Evolutionary conservation across 176 grass and related monocot genomes (phyloP), one percentile per base, ranked within the genome.

Genomic region (Carex parvula): DNA sequence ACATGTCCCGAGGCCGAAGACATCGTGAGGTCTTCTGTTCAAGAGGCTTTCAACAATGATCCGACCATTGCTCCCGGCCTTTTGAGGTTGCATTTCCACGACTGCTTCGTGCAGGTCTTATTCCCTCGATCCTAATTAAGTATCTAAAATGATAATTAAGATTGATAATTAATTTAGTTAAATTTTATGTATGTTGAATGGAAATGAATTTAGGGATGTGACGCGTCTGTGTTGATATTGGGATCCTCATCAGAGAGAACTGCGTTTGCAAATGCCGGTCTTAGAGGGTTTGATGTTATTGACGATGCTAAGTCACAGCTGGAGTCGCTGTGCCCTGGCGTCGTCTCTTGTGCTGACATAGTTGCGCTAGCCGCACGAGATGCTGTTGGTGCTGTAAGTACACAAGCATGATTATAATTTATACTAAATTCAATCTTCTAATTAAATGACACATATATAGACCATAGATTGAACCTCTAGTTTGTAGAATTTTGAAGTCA

Each of bases 51-150:
- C 84, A 86, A 89, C 56, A 77, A 55, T 1, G 89, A 92, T 63
- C 69, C 87, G 56, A 92, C 92, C 63, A 53, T 92, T 18, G 92
- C 94, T 7, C 88, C 94, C 1, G 87, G 83, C 77, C 65, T 97
- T 84, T 89, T 97, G 79, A 88, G 94, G 81, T 88, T 97, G 7
- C 94, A 97, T 69, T 97, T 97, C 68, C 94, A 97, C 11, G 92
- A 97, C 79, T 97, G 94, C 35, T 97, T 97, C 44, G 90, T 97
- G 81, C 94, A 92, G 81, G 94, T 94, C 21, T 52, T 61, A 60
- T 20, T 30, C 13, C 4, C 3, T 22, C 1, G 29, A 29, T 29
- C 2, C 66, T 18, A n/a, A n/a, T n/a, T n/a, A 8, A 26, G 20
- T 6, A 26, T 13, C 21, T 50, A 74, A 24, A 15, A 74, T 8